Evolutionary conservation across 495 filamentous ascomycete species (phyloP).

Genomic region (Diplogelasinospora grovesii): DNA sequence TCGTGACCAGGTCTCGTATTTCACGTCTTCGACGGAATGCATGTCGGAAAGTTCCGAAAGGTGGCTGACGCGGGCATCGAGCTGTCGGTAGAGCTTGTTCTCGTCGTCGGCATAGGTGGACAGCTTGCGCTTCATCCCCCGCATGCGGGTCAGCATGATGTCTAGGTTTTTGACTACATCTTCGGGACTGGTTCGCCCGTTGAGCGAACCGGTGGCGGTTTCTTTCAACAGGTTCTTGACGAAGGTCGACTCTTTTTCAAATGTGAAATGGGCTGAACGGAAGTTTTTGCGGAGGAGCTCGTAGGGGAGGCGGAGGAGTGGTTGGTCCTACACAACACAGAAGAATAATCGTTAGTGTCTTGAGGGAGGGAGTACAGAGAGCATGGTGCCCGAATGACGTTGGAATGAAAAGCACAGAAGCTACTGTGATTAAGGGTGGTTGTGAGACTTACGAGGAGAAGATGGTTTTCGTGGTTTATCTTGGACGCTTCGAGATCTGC

Average conservation of each 20-base stretch:
- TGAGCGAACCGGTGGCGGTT: conserved; percentile 58
- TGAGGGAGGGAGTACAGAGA: not conserved
- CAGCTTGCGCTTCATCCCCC: conserved; percentile 82
- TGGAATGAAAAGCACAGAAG: not conserved
- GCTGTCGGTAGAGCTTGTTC: conserved; percentile 60
- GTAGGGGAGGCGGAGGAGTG: conserved; percentile 83
- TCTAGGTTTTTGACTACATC: conserved; percentile 73
- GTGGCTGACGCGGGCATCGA: conserved; percentile 70
- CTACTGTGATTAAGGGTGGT: not conserved
- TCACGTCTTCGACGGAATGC: conserved; percentile 78
- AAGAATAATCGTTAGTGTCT: not conserved
- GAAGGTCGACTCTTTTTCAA: conserved; percentile 70
- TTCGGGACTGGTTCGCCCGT: conserved; percentile 51
- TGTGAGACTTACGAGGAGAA: conserved; percentile 34
- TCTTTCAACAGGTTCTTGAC: conserved; percentile 65
- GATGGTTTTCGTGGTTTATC: conserved; percentile 43
- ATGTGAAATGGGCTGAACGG: conserved; percentile 72
- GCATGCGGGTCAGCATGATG: conserved; percentile 74
- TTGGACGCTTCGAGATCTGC: conserved; percentile 36
- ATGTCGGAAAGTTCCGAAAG: conserved; percentile 72
- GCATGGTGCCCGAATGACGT: not conserved
- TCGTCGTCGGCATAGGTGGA: conserved; percentile 71
- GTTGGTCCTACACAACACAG: conserved; percentile 65
- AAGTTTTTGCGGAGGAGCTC: conserved; percentile 91
- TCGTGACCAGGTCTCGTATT: conserved; percentile 87